Percentiles rank a stretch among this genome's conserved stretches.
Conservation (phyloP, 225 moss, liverwort and hornwort species). For the Sphagnum tenellum region DNA sequence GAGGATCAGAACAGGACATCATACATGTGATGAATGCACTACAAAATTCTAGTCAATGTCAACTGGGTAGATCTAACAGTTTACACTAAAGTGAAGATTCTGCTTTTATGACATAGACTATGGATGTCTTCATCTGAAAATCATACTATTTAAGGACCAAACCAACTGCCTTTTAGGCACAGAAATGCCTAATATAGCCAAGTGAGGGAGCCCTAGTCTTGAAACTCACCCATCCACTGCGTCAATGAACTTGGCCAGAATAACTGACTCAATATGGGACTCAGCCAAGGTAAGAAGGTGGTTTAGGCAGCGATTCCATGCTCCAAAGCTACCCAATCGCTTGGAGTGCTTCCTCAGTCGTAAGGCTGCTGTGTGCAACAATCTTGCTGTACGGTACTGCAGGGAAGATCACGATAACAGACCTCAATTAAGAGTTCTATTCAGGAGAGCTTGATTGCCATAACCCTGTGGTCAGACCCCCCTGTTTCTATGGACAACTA, state of each 20-base stretch:
- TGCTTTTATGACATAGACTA: too few relatives aligned
- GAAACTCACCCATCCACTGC: constrained; percentile 44
- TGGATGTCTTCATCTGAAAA: too few relatives aligned
- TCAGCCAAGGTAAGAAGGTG: constrained; percentile 73
- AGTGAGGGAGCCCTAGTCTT: not conserved
- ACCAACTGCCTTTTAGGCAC: not conserved
- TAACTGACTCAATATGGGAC: constrained; percentile 81
- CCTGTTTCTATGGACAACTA: too few relatives aligned
- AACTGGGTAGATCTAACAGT: too few relatives aligned
- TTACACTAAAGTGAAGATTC: too few relatives aligned
- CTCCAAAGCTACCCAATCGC: constrained; percentile 69
- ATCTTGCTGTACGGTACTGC: constrained; percentile 78
- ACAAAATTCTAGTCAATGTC: too few relatives aligned
- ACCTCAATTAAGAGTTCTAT: too few relatives aligned
- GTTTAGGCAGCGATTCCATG: constrained; percentile 83
- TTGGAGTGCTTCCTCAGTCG: constrained; percentile 74
- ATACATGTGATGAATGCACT: too few relatives aligned
- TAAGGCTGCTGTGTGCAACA: constrained; percentile 70
- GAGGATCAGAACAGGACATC: too few relatives aligned
- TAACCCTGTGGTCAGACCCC: too few relatives aligned
- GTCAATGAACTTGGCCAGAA: constrained; percentile 64
- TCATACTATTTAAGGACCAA: too few relatives aligned
- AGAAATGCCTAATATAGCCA: not conserved
- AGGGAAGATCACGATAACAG: not conserved
- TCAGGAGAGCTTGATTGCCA: too few relatives aligned